phyloP scores from a whole-genome alignment of 805 yeast genomes.

The Spathaspora arborariae region DNA sequence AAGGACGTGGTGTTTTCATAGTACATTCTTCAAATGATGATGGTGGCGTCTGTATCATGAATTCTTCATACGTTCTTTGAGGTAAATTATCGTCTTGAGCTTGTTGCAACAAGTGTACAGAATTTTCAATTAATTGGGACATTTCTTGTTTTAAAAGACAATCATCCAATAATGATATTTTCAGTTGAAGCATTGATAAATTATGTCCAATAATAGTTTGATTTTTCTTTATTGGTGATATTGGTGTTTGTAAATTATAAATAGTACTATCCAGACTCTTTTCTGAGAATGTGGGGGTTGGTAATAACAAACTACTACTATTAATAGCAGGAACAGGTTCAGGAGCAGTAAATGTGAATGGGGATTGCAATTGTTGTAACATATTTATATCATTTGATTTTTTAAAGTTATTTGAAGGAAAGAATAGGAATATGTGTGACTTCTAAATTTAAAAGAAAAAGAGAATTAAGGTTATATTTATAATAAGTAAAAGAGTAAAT shows the following conservation, averaged over 20 bases:
- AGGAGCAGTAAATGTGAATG: slow-evolving; percentile 2
- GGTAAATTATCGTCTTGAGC: neutral
- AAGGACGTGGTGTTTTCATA: neutral
- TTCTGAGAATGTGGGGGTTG: slow-evolving; percentile 2
- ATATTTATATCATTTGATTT: slow-evolving; percentile 4
- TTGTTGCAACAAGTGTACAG: neutral
- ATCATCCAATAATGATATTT: slow-evolving; percentile 3
- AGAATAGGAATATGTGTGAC: neutral
- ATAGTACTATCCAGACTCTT: neutral
- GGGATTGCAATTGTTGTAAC: slow-evolving; percentile 5
- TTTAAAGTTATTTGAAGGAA: neutral
- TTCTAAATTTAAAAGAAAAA: neutral
- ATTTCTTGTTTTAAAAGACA: slow-evolving; percentile 1
- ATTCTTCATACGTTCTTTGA: slow-evolving; percentile 2
- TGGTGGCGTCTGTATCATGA: slow-evolving; percentile 2
- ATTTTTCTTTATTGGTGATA: neutral
- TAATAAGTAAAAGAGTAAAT: neutral
- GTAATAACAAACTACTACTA: neutral
- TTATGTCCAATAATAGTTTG: neutral
- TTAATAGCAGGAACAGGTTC: neutral
- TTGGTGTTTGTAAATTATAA: neutral
- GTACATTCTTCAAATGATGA: neutral
- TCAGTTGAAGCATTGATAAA: slow-evolving; percentile 1
- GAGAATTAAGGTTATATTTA: slow-evolving; percentile 2
- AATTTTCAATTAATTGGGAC: neutral